phyloP scores from a whole-genome alignment of 768 basidiomycete species.

The Mycena olivaceomarginata region DNA sequence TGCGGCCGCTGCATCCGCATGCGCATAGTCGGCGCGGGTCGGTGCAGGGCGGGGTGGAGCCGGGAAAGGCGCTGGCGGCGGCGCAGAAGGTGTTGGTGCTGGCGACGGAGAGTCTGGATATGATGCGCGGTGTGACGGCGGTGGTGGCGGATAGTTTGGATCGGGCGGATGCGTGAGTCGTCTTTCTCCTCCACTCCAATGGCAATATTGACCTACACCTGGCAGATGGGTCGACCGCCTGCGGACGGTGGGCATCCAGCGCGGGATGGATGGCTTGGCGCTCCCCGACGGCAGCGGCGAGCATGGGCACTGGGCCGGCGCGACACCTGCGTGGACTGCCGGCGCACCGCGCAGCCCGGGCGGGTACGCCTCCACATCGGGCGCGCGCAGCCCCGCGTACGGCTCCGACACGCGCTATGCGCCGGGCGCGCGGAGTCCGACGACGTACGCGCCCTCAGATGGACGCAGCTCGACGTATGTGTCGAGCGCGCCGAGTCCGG shows the following conservation, averaged over 20 bases:
- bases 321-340: slow-evolving; percentile 14
- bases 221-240: slow-evolving; percentile 90
- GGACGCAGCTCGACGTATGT: neutral
- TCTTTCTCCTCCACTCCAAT: slow-evolving; percentile 24
- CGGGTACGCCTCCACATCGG: neutral
- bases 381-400: neutral
- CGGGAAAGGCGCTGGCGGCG: slow-evolving; percentile 79
- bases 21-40: slow-evolving; percentile 35
- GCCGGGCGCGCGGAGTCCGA: slow-evolving; percentile 7
- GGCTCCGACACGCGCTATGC: neutral
- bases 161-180: slow-evolving; percentile 86
- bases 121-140: slow-evolving; percentile 92
- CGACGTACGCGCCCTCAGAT: no score
- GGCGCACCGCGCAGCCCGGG: neutral
- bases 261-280: slow-evolving; percentile 58
- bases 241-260: slow-evolving; percentile 85
- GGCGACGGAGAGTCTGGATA: slow-evolving; percentile 94
- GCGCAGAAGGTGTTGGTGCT: slow-evolving; percentile 89
- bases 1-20: slow-evolving; percentile 43
- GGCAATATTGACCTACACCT: slow-evolving; percentile 4
- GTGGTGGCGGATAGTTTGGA: slow-evolving; percentile 93
- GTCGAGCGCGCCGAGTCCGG: slow-evolving; percentile 1
- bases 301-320: slow-evolving; percentile 22
- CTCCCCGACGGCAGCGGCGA: slow-evolving; percentile 42
- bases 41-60: slow-evolving; percentile 52